These are phyloP conservation scores for Boletus vermiculosoides DNA, from an alignment of 768 basidiomycete species.

Conservation along the genomic window DNA sequence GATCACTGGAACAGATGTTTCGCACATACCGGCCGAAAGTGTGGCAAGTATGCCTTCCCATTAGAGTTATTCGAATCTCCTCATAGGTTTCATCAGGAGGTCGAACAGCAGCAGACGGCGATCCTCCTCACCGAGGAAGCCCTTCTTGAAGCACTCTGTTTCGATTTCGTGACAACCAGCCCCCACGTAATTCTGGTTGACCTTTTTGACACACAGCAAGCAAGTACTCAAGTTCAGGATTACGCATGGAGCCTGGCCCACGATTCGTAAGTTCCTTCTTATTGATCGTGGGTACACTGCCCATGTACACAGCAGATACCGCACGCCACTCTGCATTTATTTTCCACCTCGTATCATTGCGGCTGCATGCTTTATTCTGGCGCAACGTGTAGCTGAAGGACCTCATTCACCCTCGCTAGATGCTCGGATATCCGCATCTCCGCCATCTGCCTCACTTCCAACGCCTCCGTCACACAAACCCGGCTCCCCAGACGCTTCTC, in stretches of 20 bases:
- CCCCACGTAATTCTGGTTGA: conserved; percentile 77
- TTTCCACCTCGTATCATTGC: conserved; percentile 71
- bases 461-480: conserved; percentile 80
- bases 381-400: conserved; percentile 69
- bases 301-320: conserved; percentile 48
- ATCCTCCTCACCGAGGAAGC: conserved; percentile 78
- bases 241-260: conserved; percentile 85
- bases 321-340: conserved; percentile 75
- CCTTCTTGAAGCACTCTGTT: conserved; percentile 79
- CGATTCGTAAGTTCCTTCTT: conserved; percentile 63
- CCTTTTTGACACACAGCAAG: conserved; percentile 57
- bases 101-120: conserved; percentile 64
- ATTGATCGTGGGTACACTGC: conserved; percentile 1
- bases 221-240: conserved; percentile 55
- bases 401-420: conserved; percentile 73
- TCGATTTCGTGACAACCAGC: conserved; percentile 77
- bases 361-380: conserved; percentile 73
- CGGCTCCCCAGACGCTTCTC: conserved; percentile 64
- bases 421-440: conserved; percentile 66
- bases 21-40: conserved; percentile 58
- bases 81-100: conserved; percentile 50
- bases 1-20: conserved; percentile 52
- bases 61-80: neutral
- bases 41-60: conserved; percentile 45
- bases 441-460: conserved; percentile 73